Evolutionary conservation across 2,329 filamentous ascomycete species (phyloP).

Genomic region (Fusarium siculi): DNA sequence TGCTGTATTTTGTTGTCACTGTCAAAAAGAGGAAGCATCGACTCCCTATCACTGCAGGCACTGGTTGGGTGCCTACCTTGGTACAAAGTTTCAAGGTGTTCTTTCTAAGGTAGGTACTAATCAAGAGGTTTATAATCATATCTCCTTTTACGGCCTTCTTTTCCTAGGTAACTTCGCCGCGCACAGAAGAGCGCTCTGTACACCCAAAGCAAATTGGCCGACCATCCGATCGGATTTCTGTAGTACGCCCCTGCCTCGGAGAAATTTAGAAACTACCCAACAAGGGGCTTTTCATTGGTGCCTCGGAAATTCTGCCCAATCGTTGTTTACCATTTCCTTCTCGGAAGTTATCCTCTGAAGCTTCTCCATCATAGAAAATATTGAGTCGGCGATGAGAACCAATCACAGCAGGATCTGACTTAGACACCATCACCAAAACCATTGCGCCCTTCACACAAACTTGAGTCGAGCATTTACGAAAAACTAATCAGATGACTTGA

Average conservation of each 20-base stretch:
- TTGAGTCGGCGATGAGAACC: slow-evolving; percentile 23
- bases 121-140: background rate
- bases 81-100: background rate
- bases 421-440: slow-evolving; percentile 10
- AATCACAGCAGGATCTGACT: slow-evolving; percentile 11
- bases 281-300: background rate
- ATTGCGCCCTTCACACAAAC: slow-evolving; percentile 11
- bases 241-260: background rate
- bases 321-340: background rate
- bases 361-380: background rate
- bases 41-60: background rate
- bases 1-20: background rate
- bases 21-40: background rate
- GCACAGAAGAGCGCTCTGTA: background rate
- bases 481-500: slow-evolving; percentile 15
- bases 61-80: background rate
- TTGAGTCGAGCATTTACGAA: slow-evolving; percentile 8
- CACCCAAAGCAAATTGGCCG: background rate
- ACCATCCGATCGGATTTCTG: background rate
- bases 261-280: background rate
- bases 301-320: slow-evolving; percentile 6
- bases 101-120: background rate
- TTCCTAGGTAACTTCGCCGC: background rate
- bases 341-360: background rate
- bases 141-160: background rate